Evolutionary conservation across 208 protist genomes (phyloP), one percentile per base, ranked within the genome.

Genomic region (Trypanosoma grayi): DNA sequence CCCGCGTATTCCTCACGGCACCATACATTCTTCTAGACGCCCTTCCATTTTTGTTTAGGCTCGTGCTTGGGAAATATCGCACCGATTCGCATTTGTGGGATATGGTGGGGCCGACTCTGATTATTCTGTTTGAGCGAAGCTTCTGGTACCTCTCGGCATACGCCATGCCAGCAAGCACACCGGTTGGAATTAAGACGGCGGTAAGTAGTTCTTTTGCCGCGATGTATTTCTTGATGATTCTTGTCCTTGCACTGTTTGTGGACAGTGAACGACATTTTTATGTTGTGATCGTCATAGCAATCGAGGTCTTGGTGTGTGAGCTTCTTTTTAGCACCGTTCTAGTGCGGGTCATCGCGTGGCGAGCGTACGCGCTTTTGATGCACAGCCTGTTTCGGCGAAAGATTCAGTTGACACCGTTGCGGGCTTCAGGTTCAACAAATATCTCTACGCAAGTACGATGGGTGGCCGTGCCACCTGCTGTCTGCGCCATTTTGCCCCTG

Each of bases 391-490:
- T 60, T 27, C 40, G 34, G 3, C 41, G 25, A 56, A 18, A n/a
- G 14, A 5, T 41, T 28, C 4, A 25, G 20, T 6, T 55, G 16
- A 7, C 16, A 11, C 16, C 4, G 16, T 22, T 61, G 13, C 37
- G 56, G 18, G 40, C 6, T 14, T 25, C 62, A 54, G 62, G 61
- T 52, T 1, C 54, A 13, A 55, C n/a, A 46, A 69, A 69, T 34
- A 69, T 69, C 28, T 69, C 53, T 20, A 69, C 62, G 16, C 62
- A 69, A 45, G 62, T 69, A 10, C 62, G 62, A 14, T 69, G 62
- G 62, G 14, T 45, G 33, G 25, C 33, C 22, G n/a, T 69, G 11
- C 13, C 24, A 9, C 27, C 56, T 24, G 40, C 53, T 16, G 20
- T 61, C 10, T 54, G 16, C 43, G 52, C 43, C 14, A 59, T 55